Evolutionary conservation across 352 stramenopile species (phyloP).

Genomic region (Phytophthora macrochlamydospora): DNA sequence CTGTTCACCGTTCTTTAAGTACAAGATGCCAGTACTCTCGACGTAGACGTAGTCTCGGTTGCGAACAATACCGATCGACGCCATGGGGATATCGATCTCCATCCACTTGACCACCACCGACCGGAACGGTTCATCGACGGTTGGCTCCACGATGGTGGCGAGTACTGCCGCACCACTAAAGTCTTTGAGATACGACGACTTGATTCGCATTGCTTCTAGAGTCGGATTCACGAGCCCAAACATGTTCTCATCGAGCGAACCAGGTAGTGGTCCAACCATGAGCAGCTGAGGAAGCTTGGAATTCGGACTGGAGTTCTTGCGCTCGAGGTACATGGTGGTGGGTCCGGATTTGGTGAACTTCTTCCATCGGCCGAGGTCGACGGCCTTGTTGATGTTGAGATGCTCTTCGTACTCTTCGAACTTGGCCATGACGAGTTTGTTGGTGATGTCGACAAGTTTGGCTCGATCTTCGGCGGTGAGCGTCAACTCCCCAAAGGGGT

Average conservation of each 20-base stretch:
- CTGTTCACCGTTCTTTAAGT: slow-evolving; percentile 14
- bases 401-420: slow-evolving; percentile 20
- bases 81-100: slow-evolving; percentile 22
- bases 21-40: slow-evolving; percentile 19
- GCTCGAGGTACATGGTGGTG: slow-evolving; percentile 14
- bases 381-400: slow-evolving; percentile 5
- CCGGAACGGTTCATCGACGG: slow-evolving; percentile 42
- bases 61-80: slow-evolving; percentile 13
- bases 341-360: slow-evolving; percentile 10
- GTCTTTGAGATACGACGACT: slow-evolving; percentile 22
- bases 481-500: slow-evolving; percentile 13
- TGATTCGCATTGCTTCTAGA: slow-evolving; percentile 26
- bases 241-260: slow-evolving; percentile 42
- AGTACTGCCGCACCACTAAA: slow-evolving; percentile 46
- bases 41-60: slow-evolving; percentile 32
- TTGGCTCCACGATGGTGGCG: slow-evolving; percentile 42
- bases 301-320: slow-evolving; percentile 10
- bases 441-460: slow-evolving; percentile 14
- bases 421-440: slow-evolving; percentile 11
- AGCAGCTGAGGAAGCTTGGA: slow-evolving; percentile 23
- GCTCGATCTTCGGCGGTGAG: slow-evolving; percentile 7
- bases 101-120: slow-evolving; percentile 41
- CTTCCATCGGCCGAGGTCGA: slow-evolving; percentile 20
- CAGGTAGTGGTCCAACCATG: slow-evolving; percentile 29
- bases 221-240: slow-evolving; percentile 41